Percentiles rank a stretch among this genome's conserved stretches.
Conservation (phyloP, 805 yeast species). For the Zygosaccharomyces siamensis region DNA sequence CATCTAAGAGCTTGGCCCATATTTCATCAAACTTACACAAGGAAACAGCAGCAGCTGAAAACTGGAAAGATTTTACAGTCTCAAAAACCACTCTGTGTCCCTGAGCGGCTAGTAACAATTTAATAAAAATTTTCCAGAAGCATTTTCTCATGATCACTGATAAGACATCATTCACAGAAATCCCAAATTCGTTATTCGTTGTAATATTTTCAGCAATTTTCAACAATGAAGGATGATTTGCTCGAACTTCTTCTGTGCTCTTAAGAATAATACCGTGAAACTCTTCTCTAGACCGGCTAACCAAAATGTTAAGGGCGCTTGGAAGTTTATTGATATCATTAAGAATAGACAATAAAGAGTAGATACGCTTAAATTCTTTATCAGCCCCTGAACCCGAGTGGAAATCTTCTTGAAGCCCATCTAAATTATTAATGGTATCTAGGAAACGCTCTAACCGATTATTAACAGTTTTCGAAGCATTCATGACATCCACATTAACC, state of each 20-base stretch:
- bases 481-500: conserved; percentile 53
- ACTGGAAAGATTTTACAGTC: conserved; percentile 39
- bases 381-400: background rate
- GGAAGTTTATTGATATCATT: conserved; percentile 57
- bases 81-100: conserved; percentile 63
- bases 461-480: conserved; percentile 42
- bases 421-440: conserved; percentile 4
- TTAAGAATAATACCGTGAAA: conserved; percentile 57
- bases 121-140: conserved; percentile 64
- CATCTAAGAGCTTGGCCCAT: conserved; percentile 42
- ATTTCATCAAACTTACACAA: conserved; percentile 39
- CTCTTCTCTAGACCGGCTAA: conserved; percentile 55
- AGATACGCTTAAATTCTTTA: conserved; percentile 33
- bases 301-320: conserved; percentile 50
- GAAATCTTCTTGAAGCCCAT: background rate
- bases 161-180: conserved; percentile 43
- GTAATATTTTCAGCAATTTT: conserved; percentile 26
- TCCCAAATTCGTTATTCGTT: conserved; percentile 31
- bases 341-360: conserved; percentile 51
- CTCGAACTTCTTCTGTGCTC: conserved; percentile 59
- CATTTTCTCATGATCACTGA: conserved; percentile 61
- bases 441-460: conserved; percentile 37
- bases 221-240: conserved; percentile 45
- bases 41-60: conserved; percentile 19
- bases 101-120: conserved; percentile 59